Percentiles rank a stretch among this genome's conserved stretches.
Evolutionary conservation across 306 rosid genomes (phyloP).

Genomic region (Vigna unguiculata): DNA sequence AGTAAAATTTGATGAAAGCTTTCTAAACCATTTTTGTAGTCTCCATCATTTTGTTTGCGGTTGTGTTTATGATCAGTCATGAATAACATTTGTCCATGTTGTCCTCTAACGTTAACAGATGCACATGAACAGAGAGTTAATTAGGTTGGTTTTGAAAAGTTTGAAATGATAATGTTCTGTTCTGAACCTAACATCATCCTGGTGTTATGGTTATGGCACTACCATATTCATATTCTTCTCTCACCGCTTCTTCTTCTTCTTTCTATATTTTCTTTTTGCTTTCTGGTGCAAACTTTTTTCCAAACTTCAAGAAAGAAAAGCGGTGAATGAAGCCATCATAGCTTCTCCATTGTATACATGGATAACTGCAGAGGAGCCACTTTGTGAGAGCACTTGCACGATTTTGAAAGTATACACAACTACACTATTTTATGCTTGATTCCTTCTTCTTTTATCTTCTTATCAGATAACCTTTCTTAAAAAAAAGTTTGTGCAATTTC

Average conservation of each 20-base stretch:
- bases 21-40: too few relatives aligned
- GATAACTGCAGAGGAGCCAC: background rate
- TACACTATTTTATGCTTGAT: background rate
- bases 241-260: background rate
- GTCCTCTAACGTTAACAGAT: too few relatives aligned
- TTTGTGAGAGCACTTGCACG: background rate
- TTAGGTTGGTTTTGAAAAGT: too few relatives aligned
- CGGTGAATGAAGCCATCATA: constrained; percentile 13
- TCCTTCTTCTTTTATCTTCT: background rate
- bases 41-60: too few relatives aligned
- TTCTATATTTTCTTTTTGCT: background rate
- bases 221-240: background rate
- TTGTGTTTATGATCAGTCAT: too few relatives aligned
- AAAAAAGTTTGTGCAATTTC: background rate
- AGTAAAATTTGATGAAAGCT: too few relatives aligned
- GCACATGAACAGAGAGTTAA: too few relatives aligned
- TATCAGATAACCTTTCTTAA: background rate
- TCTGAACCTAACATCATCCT: background rate
- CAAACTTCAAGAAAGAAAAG: constrained; percentile 22
- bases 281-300: background rate
- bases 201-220: background rate
- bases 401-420: background rate
- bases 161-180: background rate
- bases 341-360: background rate
- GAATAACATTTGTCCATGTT: too few relatives aligned